These are phyloP conservation scores for Fusarium citri DNA, from an alignment of 2,329 filamentous ascomycete genomes.

Conservation along the genomic window DNA sequence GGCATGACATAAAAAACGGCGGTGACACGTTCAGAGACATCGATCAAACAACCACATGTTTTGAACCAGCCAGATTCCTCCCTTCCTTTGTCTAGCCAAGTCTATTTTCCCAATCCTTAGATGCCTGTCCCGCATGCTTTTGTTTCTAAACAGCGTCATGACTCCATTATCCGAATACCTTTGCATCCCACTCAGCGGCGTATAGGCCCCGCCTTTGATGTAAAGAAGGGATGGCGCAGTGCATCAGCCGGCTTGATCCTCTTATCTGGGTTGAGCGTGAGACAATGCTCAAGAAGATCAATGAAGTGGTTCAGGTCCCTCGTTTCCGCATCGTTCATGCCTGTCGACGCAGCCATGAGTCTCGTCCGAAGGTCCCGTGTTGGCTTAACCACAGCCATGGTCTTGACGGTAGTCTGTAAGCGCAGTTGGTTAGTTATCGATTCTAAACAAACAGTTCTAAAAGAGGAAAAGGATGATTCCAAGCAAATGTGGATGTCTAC, in stretches of 20 bases:
- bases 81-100: conserved; percentile 35
- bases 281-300: conserved; percentile 87
- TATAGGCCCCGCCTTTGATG: conserved; percentile 49
- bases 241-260: conserved; percentile 88
- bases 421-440: conserved; percentile 35
- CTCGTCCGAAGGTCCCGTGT: conserved; percentile 85
- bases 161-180: conserved; percentile 12
- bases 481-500: conserved; percentile 21
- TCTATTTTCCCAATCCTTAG: conserved; percentile 7
- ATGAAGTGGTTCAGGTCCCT: conserved; percentile 86
- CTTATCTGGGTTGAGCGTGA: conserved; percentile 92
- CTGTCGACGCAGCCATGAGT: conserved; percentile 78
- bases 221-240: conserved; percentile 88
- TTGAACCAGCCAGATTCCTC: conserved; percentile 21
- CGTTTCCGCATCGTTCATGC: conserved; percentile 77
- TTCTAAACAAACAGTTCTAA: conserved; percentile 29
- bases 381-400: conserved; percentile 77
- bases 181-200: conserved; percentile 35
- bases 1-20: conserved; percentile 36
- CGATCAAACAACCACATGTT: conserved; percentile 21
- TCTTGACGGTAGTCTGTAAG: conserved; percentile 72
- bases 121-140: conserved; percentile 6
- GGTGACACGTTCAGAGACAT: conserved; percentile 32
- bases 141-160: conserved; percentile 25
- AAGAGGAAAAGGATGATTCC: conserved; percentile 6